Percentiles rank a stretch among this genome's conserved stretches.
These are phyloP conservation scores for Crepidotus variabilis DNA, from an alignment of 768 basidiomycete species.

Conservation along the genomic window DNA sequence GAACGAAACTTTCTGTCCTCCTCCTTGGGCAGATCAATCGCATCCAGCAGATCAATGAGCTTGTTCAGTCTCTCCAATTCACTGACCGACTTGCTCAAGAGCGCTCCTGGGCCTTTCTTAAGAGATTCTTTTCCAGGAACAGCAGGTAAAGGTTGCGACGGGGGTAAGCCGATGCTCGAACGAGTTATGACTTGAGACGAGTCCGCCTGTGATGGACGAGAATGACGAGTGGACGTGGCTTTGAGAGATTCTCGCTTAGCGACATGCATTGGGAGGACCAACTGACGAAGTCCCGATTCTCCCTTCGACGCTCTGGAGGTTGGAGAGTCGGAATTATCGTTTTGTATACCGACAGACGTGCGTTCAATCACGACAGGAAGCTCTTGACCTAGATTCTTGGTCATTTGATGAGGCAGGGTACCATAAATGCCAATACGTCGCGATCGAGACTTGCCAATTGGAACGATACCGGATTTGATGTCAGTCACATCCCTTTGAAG, in stretches of 20 bases:
- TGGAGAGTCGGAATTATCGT: background rate
- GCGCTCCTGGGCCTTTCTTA: background rate
- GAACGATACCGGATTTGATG: background rate
- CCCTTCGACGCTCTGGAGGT: background rate
- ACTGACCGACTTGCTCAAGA: background rate
- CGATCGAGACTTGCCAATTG: background rate
- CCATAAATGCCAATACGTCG: constrained; percentile 4
- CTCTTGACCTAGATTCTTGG: background rate
- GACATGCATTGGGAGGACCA: constrained; percentile 9
- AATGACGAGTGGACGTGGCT: background rate
- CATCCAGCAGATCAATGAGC: background rate
- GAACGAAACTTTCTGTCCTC: background rate
- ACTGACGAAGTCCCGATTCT: constrained; percentile 4
- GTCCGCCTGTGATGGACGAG: background rate
- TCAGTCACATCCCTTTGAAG: background rate
- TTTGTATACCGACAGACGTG: background rate
- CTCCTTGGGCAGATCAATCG: background rate
- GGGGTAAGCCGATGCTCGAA: constrained; percentile 6
- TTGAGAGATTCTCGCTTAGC: constrained; percentile 4
- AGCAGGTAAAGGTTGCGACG: constrained; percentile 2
- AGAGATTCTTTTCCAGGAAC: background rate
- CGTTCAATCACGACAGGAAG: background rate
- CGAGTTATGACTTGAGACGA: background rate
- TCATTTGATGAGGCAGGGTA: background rate
- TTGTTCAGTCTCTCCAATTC: background rate